phyloP scores from a whole-genome alignment of 306 rosid genomes.

The Senna tora region DNA sequence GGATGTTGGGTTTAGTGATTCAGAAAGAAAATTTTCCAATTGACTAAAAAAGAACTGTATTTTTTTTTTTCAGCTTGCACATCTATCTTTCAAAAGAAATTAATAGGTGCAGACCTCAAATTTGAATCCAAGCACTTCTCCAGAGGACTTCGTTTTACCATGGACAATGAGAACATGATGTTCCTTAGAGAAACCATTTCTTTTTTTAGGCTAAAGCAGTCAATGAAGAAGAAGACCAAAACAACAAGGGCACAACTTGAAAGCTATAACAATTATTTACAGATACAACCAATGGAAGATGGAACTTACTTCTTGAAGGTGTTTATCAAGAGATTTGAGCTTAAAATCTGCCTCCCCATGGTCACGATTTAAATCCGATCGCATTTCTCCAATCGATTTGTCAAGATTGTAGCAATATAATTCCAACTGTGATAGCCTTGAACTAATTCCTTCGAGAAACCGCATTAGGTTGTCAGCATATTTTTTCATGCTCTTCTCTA shows the following conservation, averaged over 20 bases:
- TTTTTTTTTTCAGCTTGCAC: not conserved
- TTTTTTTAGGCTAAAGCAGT: conserved; percentile 16
- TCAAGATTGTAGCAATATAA: conserved; percentile 90
- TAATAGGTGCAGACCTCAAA: not conserved
- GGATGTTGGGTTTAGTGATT: conserved; percentile 27
- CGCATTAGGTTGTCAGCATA: conserved; percentile 77
- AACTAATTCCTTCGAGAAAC: conserved; percentile 87
- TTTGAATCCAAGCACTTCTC: not conserved
- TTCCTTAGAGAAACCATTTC: not conserved
- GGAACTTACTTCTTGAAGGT: conserved; percentile 78
- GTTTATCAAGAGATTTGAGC: conserved; percentile 78
- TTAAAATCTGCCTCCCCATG: conserved; percentile 77
- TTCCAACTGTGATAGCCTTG: conserved; percentile 86
- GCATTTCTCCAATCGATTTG: conserved; percentile 91
- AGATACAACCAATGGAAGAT: conserved; percentile 9
- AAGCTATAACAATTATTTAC: not conserved
- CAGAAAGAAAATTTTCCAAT: conserved; percentile 19
- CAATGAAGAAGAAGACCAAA: conserved; percentile 4
- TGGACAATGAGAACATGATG: not conserved
- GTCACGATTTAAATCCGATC: conserved; percentile 72
- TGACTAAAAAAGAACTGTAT: not conserved
- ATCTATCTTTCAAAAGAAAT: not conserved
- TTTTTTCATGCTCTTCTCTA: conserved; percentile 84
- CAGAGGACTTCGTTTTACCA: conserved; percentile 3
- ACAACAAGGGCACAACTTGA: not conserved